Evolutionary conservation across 1,284 basidiomycete genomes (phyloP), one percentile per base, ranked within the genome.

Genomic region (Ustilago loliicola): DNA sequence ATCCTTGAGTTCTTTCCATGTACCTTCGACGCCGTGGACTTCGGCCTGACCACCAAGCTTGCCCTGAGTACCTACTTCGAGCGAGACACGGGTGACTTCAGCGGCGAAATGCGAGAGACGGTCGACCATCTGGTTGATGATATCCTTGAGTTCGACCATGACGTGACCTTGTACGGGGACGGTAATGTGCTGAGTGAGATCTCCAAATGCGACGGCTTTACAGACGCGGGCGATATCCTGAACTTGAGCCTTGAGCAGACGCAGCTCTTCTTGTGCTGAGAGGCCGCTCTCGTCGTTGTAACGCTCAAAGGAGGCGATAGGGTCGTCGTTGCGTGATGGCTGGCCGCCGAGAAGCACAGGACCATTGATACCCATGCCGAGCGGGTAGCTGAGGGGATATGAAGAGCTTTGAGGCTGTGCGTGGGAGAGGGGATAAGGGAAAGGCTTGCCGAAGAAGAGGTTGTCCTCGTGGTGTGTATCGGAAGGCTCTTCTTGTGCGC

Each of bases 131-230:
- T 93, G 92, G 85, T 98, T 98, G 89, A 98, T 97, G 81, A 96
- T 95, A 80, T 98, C 94, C 89, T 98, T 98, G 84, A 98, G 91
- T 87, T 97, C 94, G 21, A 96, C 93, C 95, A 99, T 97, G 70
- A 96, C 94, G 68, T 93, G 93, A 77, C 96, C 96, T 87, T 98
- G 94, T 7, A 98, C 96, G 34, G 93, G 93, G 7, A 98, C 95
- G 48, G 94, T 96, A 79, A 99, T 97, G 89, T 97, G 96, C 88
- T 98, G 94, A 52, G 92, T 93, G 77, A 99, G 88, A 87, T 99
- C 96, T 34, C 96, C 96, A 25, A 92, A 90, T 0, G 96, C 96
- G 77, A 99, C 96, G 23, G 96, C 96, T 81, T 95, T 95, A 88
- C 96, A 98, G 34, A 98, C 96, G 42, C 95, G 90, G 48, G 93